Evolutionary conservation across 331 rosid species (phyloP), one percentile per base, ranked within the genome.

Genomic region (Arachis monticola): DNA sequence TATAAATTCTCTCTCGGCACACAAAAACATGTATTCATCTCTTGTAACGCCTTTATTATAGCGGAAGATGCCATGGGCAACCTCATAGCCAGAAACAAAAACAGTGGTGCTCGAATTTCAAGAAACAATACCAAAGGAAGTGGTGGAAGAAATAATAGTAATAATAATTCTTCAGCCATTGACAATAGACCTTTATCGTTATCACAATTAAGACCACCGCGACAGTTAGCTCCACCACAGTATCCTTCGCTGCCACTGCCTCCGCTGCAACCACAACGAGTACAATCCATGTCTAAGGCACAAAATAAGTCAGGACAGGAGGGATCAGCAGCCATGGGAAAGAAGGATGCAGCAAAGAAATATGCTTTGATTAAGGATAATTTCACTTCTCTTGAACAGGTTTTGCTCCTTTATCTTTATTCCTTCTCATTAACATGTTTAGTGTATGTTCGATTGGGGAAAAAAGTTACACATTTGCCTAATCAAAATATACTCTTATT

Each of bases 371-470:
- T 92, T 50, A 80, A 75, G 2, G 96, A 92, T 71, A 77, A 77
- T 60, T 92, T 85, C 86, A 59, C 84, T 22, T 69, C 92, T 10
- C 80, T 92, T 13, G 85, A 87, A 13, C 87, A 92, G 91, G 96
- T 51, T 92, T 5, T n/a, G 51, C 60, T 42, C 59, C 46, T 67
- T 46, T 17, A 63, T 60, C 31, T 31, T 27, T 22, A 50, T 51
- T 32, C 40, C 40, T 32, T 35, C 40, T 35, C 40, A 35, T 35
- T 35, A 17, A 17, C 22, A 17, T 35, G 3, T 4, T 35, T 35
- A 35, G 40, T 3, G 40, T 35, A 2, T 35, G 40, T 35, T 35
- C 2, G 40, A 32, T n/a, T 7, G 9, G 48, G 9, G 48, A 44
- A 1, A 44, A 44, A 8, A 44, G 4, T 35, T 35, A 35, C 40